These are phyloP conservation scores for Daldinia eschscholtzii DNA, from an alignment of 2,329 filamentous ascomycete species.

Conservation along the genomic window DNA sequence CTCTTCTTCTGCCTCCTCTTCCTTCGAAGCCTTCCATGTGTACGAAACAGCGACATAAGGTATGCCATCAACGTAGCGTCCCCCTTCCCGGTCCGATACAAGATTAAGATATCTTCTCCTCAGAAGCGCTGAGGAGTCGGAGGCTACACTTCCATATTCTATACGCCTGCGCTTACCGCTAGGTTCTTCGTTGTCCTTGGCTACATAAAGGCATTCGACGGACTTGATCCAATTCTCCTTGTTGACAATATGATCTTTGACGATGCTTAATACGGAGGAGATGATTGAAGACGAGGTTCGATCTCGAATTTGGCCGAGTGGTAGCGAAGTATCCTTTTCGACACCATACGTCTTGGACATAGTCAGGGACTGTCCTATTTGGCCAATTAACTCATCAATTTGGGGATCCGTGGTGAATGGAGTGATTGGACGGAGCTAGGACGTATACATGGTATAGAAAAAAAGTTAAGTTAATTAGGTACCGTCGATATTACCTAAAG, in stretches of 20 bases:
- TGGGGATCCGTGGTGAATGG: conserved; percentile 11
- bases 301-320: conserved; percentile 49
- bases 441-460: conserved; percentile 1
- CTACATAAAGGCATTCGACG: conserved; percentile 48
- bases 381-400: conserved; percentile 20
- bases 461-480: too few relatives aligned
- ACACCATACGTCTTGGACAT: conserved; percentile 49
- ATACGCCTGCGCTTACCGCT: conserved; percentile 48
- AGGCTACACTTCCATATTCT: conserved; percentile 42
- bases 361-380: conserved; percentile 34
- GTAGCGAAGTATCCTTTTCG: conserved; percentile 48
- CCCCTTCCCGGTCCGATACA: conserved; percentile 36
- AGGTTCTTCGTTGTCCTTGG: conserved; percentile 40
- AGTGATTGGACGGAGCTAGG: neutral
- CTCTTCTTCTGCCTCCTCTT: conserved; percentile 39
- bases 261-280: conserved; percentile 46
- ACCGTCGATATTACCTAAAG: too few relatives aligned
- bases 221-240: conserved; percentile 49
- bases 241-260: conserved; percentile 41
- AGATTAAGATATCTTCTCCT: conserved; percentile 46
- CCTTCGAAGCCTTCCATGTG: conserved; percentile 48
- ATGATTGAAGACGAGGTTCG: conserved; percentile 40
- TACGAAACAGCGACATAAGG: conserved; percentile 51
- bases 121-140: conserved; percentile 39
- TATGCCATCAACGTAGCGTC: conserved; percentile 12